These are phyloP conservation scores for Croton setiger DNA, from an alignment of 441 rosid species.

Conservation along the genomic window DNA sequence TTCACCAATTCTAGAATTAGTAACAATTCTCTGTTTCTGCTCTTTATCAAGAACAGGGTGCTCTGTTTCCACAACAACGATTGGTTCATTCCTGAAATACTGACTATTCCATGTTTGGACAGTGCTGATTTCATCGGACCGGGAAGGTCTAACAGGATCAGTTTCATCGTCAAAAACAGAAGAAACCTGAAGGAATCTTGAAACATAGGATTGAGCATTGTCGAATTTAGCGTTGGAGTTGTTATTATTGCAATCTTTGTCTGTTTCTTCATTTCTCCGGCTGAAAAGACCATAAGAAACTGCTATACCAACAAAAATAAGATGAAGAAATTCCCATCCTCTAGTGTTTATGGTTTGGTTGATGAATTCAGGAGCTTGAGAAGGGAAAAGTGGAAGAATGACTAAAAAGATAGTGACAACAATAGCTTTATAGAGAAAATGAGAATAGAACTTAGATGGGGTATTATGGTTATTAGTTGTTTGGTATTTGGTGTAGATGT, in stretches of 20 bases:
- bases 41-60: constrained; percentile 32
- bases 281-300: constrained; percentile 94
- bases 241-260: constrained; percentile 31
- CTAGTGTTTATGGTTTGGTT: constrained; percentile 53
- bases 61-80: constrained; percentile 47
- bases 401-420: constrained; percentile 48
- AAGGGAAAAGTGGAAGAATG: constrained; percentile 59
- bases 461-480: constrained; percentile 17
- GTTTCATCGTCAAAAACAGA: constrained; percentile 73
- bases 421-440: constrained; percentile 66
- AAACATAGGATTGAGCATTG: constrained; percentile 60
- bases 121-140: constrained; percentile 34
- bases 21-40: constrained; percentile 23
- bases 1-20: constrained; percentile 37
- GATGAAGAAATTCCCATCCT: constrained; percentile 92
- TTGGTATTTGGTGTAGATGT: constrained; percentile 32
- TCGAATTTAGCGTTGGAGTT: constrained; percentile 37
- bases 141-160: constrained; percentile 30
- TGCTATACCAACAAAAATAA: constrained; percentile 83
- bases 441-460: constrained; percentile 48
- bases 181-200: constrained; percentile 75
- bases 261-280: constrained; percentile 50
- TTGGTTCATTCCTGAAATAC: constrained; percentile 52
- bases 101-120: constrained; percentile 75
- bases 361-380: constrained; percentile 88